Evolutionary conservation across 257 asterid species (phyloP).

Genomic region (Catharanthus roseus): DNA sequence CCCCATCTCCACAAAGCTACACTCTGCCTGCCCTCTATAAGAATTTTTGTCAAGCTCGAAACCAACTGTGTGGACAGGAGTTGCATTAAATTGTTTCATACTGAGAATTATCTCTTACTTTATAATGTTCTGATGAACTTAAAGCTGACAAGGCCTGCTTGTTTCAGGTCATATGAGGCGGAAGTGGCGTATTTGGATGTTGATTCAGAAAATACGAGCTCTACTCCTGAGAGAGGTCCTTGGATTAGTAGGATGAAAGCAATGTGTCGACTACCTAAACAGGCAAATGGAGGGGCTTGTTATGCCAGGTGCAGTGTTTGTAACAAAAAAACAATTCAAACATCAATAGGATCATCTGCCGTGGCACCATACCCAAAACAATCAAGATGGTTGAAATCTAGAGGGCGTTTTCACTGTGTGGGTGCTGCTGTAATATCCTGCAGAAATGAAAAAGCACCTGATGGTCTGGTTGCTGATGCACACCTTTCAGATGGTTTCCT

Average conservation of each 20-base stretch:
- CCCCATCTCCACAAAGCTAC: neutral
- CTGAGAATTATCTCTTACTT: neutral
- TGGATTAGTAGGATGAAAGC: constrained; percentile 27
- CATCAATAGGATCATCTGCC: constrained; percentile 26
- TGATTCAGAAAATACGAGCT: constrained; percentile 41
- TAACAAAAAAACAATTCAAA: constrained; percentile 30
- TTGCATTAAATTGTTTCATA: neutral
- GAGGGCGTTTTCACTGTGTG: constrained; percentile 73
- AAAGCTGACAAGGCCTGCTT: neutral
- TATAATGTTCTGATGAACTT: neutral
- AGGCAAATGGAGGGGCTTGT: constrained; percentile 44
- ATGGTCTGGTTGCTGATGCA: constrained; percentile 95
- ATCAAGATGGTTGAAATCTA: constrained; percentile 62
- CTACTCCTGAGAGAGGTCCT: constrained; percentile 33
- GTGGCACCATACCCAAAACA: constrained; percentile 34
- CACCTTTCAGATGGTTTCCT: constrained; percentile 94
- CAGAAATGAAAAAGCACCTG: constrained; percentile 91
- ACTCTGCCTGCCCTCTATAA: neutral
- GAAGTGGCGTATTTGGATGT: constrained; percentile 78
- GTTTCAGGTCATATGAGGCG: constrained; percentile 78
- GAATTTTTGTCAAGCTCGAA: neutral
- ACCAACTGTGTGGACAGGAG: neutral
- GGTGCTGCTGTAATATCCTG: constrained; percentile 97
- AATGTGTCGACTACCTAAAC: constrained; percentile 39
- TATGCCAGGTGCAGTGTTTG: constrained; percentile 75